These are phyloP conservation scores for Collybia nuda DNA, from an alignment of 768 basidiomycete genomes.

Conservation along the genomic window DNA sequence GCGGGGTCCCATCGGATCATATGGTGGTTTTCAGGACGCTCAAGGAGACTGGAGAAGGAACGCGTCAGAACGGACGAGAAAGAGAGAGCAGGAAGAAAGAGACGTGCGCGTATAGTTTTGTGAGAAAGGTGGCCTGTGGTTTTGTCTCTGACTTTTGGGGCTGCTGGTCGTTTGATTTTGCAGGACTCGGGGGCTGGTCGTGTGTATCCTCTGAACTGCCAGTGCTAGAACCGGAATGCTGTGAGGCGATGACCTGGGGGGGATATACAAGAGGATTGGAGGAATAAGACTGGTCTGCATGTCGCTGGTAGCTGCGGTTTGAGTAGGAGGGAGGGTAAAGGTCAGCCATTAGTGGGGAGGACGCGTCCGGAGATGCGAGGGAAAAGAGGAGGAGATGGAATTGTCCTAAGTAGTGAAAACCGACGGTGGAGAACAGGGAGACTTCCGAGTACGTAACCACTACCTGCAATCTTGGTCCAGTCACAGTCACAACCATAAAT, in stretches of 20 bases:
- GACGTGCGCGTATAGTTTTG: slow-evolving; percentile 92
- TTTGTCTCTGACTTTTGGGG: slow-evolving; percentile 73
- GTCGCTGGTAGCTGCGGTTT: slow-evolving; percentile 28
- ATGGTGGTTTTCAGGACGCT: slow-evolving; percentile 90
- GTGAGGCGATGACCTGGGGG: slow-evolving; percentile 34
- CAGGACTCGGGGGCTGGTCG: slow-evolving; percentile 46
- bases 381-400: slow-evolving; percentile 15
- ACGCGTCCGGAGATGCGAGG: slow-evolving; percentile 1
- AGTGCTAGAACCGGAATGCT: slow-evolving; percentile 39
- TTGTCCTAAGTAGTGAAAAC: slow-evolving; percentile 26
- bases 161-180: slow-evolving; percentile 39
- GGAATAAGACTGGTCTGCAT: slow-evolving; percentile 33
- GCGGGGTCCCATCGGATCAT: slow-evolving; percentile 97
- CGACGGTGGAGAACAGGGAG: slow-evolving; percentile 43
- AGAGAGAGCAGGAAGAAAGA: slow-evolving; percentile 1
- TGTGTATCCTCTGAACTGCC: slow-evolving; percentile 46
- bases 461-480: not conserved
- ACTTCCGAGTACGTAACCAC: slow-evolving; percentile 45
- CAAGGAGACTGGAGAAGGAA: slow-evolving; percentile 63
- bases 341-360: slow-evolving; percentile 49
- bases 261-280: slow-evolving; percentile 28
- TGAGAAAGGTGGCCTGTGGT: slow-evolving; percentile 93
- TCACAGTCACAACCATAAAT: slow-evolving; percentile 18
- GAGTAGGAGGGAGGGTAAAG: slow-evolving; percentile 50
- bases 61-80: slow-evolving; percentile 14